phyloP scores from a whole-genome alignment of 2,329 filamentous ascomycete species.

The Ascochyta viciae-villosae region DNA sequence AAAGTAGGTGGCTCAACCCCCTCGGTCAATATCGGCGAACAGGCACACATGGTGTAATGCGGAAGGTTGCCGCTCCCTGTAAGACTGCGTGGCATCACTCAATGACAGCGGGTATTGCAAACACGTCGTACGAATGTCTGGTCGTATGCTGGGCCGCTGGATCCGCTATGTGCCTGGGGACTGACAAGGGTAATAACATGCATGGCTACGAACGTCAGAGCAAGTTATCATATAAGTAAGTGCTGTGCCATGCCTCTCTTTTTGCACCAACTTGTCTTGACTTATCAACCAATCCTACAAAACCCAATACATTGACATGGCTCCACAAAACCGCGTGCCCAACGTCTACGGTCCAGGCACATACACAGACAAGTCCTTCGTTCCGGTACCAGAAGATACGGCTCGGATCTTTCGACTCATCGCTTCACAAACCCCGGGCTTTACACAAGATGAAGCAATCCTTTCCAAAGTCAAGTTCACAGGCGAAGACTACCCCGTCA shows the following conservation, averaged over 20 bases:
- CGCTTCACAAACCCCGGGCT: slow-evolving; percentile 50
- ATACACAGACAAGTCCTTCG: slow-evolving; percentile 48
- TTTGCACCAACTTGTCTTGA: too few species aligned
- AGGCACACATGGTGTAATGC: not conserved
- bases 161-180: not conserved
- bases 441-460: slow-evolving; percentile 46
- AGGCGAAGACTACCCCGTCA: slow-evolving; percentile 50
- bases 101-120: not conserved
- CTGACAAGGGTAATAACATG: not conserved
- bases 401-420: slow-evolving; percentile 50
- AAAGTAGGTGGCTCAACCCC: not conserved
- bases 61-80: slow-evolving; percentile 8
- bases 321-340: slow-evolving; percentile 5
- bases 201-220: not conserved
- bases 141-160: not conserved
- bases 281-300: too few species aligned
- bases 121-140: slow-evolving; percentile 10
- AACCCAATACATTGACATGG: slow-evolving; percentile 3
- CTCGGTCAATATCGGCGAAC: slow-evolving; percentile 8
- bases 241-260: not conserved
- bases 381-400: slow-evolving; percentile 49
- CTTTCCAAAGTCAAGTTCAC: slow-evolving; percentile 50
- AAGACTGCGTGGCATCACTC: slow-evolving; percentile 4
- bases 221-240: not conserved
- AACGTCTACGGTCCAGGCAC: slow-evolving; percentile 53